A percentile compares a stretch with the other conserved stretches of the same genome.
Conservation (phyloP, 331 rosid genomes). For the Acacia pycnantha region DNA sequence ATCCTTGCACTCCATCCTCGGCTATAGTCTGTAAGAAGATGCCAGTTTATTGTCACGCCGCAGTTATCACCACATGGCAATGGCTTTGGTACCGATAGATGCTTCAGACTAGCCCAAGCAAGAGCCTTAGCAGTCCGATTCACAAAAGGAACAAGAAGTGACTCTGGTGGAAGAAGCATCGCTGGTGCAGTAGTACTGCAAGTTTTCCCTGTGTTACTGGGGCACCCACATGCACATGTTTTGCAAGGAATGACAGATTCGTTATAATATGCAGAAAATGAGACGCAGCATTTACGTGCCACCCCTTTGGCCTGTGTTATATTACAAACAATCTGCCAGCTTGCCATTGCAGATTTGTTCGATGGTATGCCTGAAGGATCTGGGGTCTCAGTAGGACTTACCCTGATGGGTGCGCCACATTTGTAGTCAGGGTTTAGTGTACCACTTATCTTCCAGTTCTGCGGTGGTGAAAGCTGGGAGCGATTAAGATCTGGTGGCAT, state of each 20-base stretch:
- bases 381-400: slow-evolving; percentile 68
- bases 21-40: slow-evolving; percentile 64
- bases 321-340: slow-evolving; percentile 95
- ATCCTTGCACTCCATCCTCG: slow-evolving; percentile 88
- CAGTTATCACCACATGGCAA: slow-evolving; percentile 87
- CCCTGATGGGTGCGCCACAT: slow-evolving; percentile 75
- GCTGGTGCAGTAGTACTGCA: slow-evolving; percentile 71
- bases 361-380: slow-evolving; percentile 54
- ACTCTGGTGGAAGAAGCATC: slow-evolving; percentile 74
- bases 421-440: slow-evolving; percentile 65
- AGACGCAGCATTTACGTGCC: slow-evolving; percentile 79
- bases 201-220: slow-evolving; percentile 40
- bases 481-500: slow-evolving; percentile 85
- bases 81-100: slow-evolving; percentile 52
- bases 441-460: slow-evolving; percentile 77
- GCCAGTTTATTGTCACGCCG: slow-evolving; percentile 93
- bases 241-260: slow-evolving; percentile 85
- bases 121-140: slow-evolving; percentile 57
- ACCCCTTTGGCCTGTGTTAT: slow-evolving; percentile 48
- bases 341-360: slow-evolving; percentile 68
- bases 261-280: slow-evolving; percentile 88
- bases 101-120: slow-evolving; percentile 66
- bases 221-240: slow-evolving; percentile 96
- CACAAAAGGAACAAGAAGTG: slow-evolving; percentile 85
- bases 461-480: slow-evolving; percentile 68